A percentile compares a stretch with the other conserved stretches of the same genome.
These are phyloP conservation scores for Diplodia corticola DNA, from an alignment of 2,329 filamentous ascomycete genomes.

Conservation along the genomic window DNA sequence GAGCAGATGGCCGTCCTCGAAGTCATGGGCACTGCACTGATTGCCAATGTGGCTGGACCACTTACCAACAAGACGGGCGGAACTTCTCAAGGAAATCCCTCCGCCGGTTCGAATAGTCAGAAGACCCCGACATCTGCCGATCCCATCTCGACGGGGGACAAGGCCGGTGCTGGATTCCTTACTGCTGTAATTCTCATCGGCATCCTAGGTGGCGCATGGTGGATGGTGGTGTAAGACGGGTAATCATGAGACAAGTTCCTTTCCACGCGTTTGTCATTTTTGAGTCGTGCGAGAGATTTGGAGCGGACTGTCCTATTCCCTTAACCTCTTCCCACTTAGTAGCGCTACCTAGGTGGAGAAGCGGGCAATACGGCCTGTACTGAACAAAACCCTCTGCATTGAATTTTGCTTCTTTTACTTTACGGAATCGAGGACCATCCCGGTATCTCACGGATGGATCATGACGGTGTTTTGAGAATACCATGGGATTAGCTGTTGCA, in stretches of 20 bases:
- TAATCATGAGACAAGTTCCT: background rate
- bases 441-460: background rate
- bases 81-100: slow-evolving; percentile 50
- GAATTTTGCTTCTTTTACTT: background rate
- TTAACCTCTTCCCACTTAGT: background rate
- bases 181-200: slow-evolving; percentile 60
- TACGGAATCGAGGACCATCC: background rate
- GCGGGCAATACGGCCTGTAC: background rate
- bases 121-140: slow-evolving; percentile 34
- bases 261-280: background rate
- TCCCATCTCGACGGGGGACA: slow-evolving; percentile 60
- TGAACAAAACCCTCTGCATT: background rate
- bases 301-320: background rate
- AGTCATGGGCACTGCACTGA: slow-evolving; percentile 48
- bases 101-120: slow-evolving; percentile 38
- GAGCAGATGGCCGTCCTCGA: slow-evolving; percentile 62
- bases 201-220: slow-evolving; percentile 58
- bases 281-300: background rate
- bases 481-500: background rate
- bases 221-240: slow-evolving; percentile 48
- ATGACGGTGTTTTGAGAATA: slow-evolving; percentile 19
- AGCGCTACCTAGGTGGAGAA: background rate
- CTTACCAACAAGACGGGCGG: slow-evolving; percentile 55
- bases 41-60: slow-evolving; percentile 16
- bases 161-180: slow-evolving; percentile 66